Evolutionary conservation across 2,329 filamentous ascomycete genomes (phyloP), one percentile per base, ranked within the genome.

Genomic region (Apiospora sp.): DNA sequence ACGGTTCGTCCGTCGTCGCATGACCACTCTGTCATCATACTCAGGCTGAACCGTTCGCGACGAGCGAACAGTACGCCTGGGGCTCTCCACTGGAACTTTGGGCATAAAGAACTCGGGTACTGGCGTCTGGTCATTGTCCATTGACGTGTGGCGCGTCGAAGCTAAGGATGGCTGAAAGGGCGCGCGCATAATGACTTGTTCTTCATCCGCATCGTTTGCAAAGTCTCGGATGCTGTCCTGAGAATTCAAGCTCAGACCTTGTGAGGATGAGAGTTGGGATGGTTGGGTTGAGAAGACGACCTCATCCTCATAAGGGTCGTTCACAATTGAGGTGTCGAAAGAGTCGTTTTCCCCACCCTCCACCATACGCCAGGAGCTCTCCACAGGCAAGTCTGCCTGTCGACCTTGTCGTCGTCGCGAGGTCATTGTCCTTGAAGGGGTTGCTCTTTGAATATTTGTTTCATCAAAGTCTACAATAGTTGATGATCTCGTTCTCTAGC

Each of bases 351-450:
- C 88, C 77, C 85, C 82, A 71, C 87, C 88, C 72, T 91, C 89
- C 16, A 91, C 88, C 81, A 91, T 85, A 76, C 89, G 88, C 89
- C 89, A 91, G 27, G 88, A 90, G 75, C 86, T 85, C 74, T 88
- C 87, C 58, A 89, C 83, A 48, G 85, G 84, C 22, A 85, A 77
- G 22, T 75, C 71, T 24, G 74, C 73, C 68, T 74, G 74, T 46
- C 71, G 74, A 73, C 67, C 75, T 76, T 3, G 75, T 75, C 72
- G 75, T 75, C 72, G 75, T 73, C 64, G 74, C 49, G 68, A 71
- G 41, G 73, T 69, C 73, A 74, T 74, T 71, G n/a, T 41, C 30
- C 4, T 13, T 64, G 58, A n/a, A n/a, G 58, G 13, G 14, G 58
- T 41, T 41, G 22, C 58, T 24, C 34, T 64, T 41, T 64, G 58